Conservation (phyloP, 163 green algal genomes). For the Scenedesmus sp. region DNA sequence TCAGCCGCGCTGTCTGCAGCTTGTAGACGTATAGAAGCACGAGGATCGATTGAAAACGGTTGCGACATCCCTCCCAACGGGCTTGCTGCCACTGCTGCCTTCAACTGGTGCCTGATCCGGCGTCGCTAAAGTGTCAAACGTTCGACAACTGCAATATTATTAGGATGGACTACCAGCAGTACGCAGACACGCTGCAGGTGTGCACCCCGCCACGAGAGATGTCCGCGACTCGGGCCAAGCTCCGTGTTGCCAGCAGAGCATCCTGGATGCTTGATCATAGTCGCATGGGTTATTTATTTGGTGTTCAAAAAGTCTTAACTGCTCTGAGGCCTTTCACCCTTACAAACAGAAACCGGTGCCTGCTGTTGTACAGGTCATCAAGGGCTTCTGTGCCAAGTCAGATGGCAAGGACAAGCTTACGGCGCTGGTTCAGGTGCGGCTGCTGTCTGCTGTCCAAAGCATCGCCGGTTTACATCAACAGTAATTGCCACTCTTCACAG, state of each 20-base stretch:
- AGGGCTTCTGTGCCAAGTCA: conserved; percentile 88
- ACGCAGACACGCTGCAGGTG: conserved; percentile 51
- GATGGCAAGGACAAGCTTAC: conserved; percentile 96
- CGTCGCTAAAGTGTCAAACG: neutral
- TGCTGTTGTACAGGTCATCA: conserved; percentile 74
- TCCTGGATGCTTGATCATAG: neutral
- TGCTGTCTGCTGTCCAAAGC: neutral
- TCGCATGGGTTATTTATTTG: neutral
- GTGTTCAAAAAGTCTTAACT: neutral
- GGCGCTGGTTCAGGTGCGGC: conserved; percentile 85
- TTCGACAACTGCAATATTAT: neutral
- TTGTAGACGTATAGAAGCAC: neutral
- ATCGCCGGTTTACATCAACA: neutral
- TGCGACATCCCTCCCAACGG: neutral
- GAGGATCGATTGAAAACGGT: neutral
- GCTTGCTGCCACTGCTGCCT: neutral
- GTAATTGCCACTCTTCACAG: neutral
- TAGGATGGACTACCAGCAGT: conserved; percentile 26
- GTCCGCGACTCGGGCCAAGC: neutral
- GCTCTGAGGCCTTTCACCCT: neutral
- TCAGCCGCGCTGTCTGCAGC: neutral
- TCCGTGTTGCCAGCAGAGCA: neutral
- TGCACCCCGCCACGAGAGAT: neutral
- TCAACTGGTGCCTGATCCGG: neutral
- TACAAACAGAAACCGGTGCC: conserved; percentile 4